A percentile compares a stretch with the other conserved stretches of the same genome.
These are phyloP conservation scores for Cryomyces antarcticus DNA, from an alignment of 495 filamentous ascomycete genomes.

Conservation along the genomic window DNA sequence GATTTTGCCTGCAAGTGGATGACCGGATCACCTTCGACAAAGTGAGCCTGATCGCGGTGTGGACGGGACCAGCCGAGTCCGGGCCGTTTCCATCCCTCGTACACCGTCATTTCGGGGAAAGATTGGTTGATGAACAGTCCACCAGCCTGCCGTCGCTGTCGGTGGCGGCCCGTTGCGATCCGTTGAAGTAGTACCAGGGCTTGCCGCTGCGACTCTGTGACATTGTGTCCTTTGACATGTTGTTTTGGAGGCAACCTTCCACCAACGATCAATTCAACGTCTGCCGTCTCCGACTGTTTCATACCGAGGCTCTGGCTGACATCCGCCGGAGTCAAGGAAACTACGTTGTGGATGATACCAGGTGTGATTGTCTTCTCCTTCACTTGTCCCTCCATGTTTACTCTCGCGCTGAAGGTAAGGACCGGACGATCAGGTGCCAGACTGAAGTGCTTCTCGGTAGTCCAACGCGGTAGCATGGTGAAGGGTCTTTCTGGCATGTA, in stretches of 20 bases:
- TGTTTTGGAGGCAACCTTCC: constrained; percentile 17
- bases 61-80: constrained; percentile 12
- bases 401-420: constrained; percentile 62
- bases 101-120: constrained; percentile 6
- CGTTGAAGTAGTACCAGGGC: no score
- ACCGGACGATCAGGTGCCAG: constrained; percentile 43
- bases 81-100: neutral
- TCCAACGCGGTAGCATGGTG: constrained; percentile 45
- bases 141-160: constrained; percentile 7
- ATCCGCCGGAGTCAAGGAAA: constrained; percentile 43
- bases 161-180: constrained; percentile 3
- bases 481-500: constrained; percentile 57
- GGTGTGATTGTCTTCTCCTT: constrained; percentile 49
- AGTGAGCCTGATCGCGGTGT: constrained; percentile 9
- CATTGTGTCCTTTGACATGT: no score
- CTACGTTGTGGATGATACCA: constrained; percentile 52
- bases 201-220: no score
- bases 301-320: constrained; percentile 29
- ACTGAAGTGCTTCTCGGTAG: constrained; percentile 45
- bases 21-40: constrained; percentile 31
- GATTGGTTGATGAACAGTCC: constrained; percentile 8
- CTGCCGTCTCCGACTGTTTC: constrained; percentile 7
- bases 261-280: constrained; percentile 20
- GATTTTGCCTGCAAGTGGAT: constrained; percentile 17
- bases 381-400: constrained; percentile 44